Percentiles rank a stretch among this genome's conserved stretches.
These are phyloP conservation scores for Podospora pseudopauciseta DNA, from an alignment of 495 filamentous ascomycete genomes.

Conservation along the genomic window DNA sequence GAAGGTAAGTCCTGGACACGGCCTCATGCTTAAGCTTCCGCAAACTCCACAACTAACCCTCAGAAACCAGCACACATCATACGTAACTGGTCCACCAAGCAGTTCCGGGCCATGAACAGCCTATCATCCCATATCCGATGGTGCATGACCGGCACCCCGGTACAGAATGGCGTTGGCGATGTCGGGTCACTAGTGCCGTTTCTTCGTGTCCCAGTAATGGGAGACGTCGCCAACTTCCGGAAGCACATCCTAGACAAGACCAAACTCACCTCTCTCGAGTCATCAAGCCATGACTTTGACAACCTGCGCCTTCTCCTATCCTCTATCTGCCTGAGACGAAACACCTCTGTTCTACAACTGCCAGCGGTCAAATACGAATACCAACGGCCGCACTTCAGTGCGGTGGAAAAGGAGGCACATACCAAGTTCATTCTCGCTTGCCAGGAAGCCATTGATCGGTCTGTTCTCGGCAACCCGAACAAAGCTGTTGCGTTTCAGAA, in stretches of 20 bases:
- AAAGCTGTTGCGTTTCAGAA: neutral
- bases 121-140: constrained; percentile 27
- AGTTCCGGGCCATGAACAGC: constrained; percentile 16
- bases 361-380: constrained; percentile 21
- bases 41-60: neutral
- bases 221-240: constrained; percentile 15
- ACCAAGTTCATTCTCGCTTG: constrained; percentile 17
- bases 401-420: constrained; percentile 28
- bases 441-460: neutral
- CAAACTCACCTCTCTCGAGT: constrained; percentile 8
- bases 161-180: constrained; percentile 17
- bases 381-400: constrained; percentile 23
- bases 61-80: constrained; percentile 12
- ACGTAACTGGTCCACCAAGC: constrained; percentile 11
- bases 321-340: constrained; percentile 26
- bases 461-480: neutral
- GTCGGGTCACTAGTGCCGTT: constrained; percentile 13
- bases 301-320: constrained; percentile 24
- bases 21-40: neutral
- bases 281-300: constrained; percentile 11
- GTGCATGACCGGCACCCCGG: constrained; percentile 17
- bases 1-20: constrained; percentile 11
- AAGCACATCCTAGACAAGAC: constrained; percentile 1
- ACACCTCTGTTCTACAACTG: constrained; percentile 24
- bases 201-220: constrained; percentile 23